Evolutionary conservation across 495 filamentous ascomycete species (phyloP).

Genomic region (Sabuloglossum arenarium): DNA sequence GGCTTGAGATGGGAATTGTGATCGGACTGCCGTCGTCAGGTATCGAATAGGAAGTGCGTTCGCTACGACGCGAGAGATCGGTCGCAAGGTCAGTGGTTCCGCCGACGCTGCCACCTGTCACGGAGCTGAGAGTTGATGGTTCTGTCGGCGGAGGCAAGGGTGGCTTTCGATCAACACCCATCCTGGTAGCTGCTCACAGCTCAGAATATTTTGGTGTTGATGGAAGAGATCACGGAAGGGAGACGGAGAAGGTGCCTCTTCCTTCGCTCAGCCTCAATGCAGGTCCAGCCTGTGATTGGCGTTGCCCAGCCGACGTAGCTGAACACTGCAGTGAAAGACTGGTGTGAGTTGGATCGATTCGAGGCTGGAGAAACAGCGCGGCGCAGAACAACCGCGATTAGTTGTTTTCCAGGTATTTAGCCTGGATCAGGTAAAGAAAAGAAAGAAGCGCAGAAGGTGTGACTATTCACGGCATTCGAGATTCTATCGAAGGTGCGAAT

Average conservation of each 20-base stretch:
- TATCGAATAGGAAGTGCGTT: constrained; percentile 70
- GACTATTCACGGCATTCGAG: neutral
- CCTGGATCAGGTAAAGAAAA: neutral
- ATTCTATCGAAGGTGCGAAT: neutral
- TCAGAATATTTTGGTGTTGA: neutral
- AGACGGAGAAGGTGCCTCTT: neutral
- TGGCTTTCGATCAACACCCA: constrained; percentile 53
- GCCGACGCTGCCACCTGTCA: constrained; percentile 34
- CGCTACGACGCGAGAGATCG: constrained; percentile 55
- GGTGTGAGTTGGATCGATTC: neutral
- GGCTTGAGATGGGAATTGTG: constrained; percentile 47
- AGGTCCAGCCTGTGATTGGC: constrained; percentile 2
- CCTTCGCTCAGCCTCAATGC: neutral
- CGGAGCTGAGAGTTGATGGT: constrained; percentile 35
- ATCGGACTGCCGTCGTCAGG: constrained; percentile 90
- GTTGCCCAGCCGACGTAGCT: neutral
- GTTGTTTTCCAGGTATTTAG: neutral
- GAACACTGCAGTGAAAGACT: neutral
- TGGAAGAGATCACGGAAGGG: neutral
- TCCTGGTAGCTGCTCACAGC: constrained; percentile 19
- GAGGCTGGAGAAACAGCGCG: neutral
- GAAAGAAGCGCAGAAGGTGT: neutral
- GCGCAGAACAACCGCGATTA: neutral
- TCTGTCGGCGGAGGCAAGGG: constrained; percentile 63
- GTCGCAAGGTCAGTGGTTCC: constrained; percentile 45